Base-by-base conservation (phyloP, 139 green algal genomes). In the Yamagishiella unicocca region DNA sequence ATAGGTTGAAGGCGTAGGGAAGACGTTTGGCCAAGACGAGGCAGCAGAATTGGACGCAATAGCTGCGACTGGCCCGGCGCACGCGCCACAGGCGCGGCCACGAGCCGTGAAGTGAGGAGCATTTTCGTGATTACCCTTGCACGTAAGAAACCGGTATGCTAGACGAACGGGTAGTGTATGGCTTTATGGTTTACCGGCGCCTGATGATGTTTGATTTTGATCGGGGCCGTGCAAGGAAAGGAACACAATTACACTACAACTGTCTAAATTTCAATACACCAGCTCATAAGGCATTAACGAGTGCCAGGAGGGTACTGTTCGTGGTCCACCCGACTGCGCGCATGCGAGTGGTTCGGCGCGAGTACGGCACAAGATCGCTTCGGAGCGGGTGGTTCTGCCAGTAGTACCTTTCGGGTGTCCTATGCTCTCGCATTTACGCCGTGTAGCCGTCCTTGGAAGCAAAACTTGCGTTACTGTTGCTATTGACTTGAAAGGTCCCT, bases 281-380 rank as follows among this genome's bases (percentile, higher is more conserved):
- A n/a, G n/a, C n/a, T n/a, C n/a, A n/a, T n/a, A n/a, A 71, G 62
- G 62, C 3, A 38, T 71, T 5, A 71, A 33, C 10, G 17, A 19
- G 12, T 40, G 24, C 22, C 3, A 40, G 31, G 10, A 40, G 19
- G 12, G 22, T 71, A 3, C 9, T 38, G 2, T 38, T 33, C 33
- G 22, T n/a, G 27, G 45, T 74, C 50, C 12, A 58, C 50, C 31
- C 66, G 62, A 40, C 62, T 3, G 62, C 4, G 62, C 38, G 29
- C 29, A 71, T 37, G 24, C 24, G 38, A 42, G 1, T 46, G 19
- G 66, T 66, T 74, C 66, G 25, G 25, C 21, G 5, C 21, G 25
- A 45, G 66, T 74, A 74, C 66, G 66, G 31, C 35, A 2, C 25
- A 74, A 74, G 66, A 74, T 74, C 66, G 66, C 45, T 74, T 74